Evolutionary conservation across 2,329 filamentous ascomycete genomes (phyloP).

Genomic region (Podosphaera xanthii): DNA sequence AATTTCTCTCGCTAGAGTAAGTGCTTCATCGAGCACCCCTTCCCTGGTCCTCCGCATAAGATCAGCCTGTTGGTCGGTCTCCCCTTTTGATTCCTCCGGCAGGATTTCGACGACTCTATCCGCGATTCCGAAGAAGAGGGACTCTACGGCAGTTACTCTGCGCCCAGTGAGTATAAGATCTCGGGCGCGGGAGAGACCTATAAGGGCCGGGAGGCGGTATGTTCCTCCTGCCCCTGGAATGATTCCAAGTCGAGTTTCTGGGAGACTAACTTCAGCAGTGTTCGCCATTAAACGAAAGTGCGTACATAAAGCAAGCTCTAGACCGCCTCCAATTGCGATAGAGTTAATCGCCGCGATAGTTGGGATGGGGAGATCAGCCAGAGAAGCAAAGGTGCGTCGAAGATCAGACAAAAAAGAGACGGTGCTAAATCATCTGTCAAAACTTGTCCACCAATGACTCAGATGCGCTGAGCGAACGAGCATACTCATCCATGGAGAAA

Average conservation of each 20-base stretch:
- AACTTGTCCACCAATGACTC: neutral
- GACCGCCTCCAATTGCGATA: slow-evolving; percentile 71
- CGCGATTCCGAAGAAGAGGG: slow-evolving; percentile 76
- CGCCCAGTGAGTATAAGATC: slow-evolving; percentile 81
- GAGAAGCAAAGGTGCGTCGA: slow-evolving; percentile 48
- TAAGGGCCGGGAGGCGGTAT: slow-evolving; percentile 58
- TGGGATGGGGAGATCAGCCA: slow-evolving; percentile 61
- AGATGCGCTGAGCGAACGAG: neutral
- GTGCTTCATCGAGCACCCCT: slow-evolving; percentile 49
- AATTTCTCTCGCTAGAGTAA: slow-evolving; percentile 61
- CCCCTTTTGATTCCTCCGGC: slow-evolving; percentile 24
- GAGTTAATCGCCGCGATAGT: slow-evolving; percentile 77
- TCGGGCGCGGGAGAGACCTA: slow-evolving; percentile 61
- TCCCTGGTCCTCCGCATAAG: slow-evolving; percentile 36
- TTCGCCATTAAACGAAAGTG: slow-evolving; percentile 73
- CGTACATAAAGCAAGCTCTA: slow-evolving; percentile 78
- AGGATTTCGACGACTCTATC: slow-evolving; percentile 72
- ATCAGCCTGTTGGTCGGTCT: slow-evolving; percentile 18
- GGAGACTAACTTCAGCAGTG: slow-evolving; percentile 56
- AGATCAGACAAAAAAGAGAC: slow-evolving; percentile 55
- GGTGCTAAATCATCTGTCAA: slow-evolving; percentile 30
- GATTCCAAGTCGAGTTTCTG: slow-evolving; percentile 82
- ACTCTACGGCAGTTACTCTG: slow-evolving; percentile 61
- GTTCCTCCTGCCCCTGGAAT: slow-evolving; percentile 89
- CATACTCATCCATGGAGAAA: slow-evolving; percentile 56